Evolutionary conservation across 371 early-diverging fungal species (phyloP), one percentile per base, ranked within the genome.

Genomic region (Nematocida ironsii): DNA sequence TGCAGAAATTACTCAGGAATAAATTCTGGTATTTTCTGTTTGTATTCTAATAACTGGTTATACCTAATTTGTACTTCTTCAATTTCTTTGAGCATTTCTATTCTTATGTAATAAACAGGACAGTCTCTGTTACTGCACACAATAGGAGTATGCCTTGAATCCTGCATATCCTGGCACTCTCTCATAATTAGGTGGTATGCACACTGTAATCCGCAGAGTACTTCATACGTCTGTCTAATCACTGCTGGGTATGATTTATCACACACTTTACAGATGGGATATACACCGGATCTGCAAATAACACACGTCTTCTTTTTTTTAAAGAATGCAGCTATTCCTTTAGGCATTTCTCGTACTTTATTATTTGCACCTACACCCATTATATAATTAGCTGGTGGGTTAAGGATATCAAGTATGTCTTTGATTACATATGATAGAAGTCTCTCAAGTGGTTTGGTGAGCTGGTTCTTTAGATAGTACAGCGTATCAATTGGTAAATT

Each of bases 61-160:
- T 91, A 68, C 56, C 85, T 85, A 9, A 89, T 85, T 0, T 89
- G 69, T 5, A 92, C 89, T 39, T 93, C 93, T 55, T 90, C 88
- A 83, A 94, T 89, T 83, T 97, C 97, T 86, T 95, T 97, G 80
- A 93, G 95, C 3, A 92, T 94, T 87, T 96, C 96, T 84, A 93
- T 95, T 82, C 99, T 91, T 95, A 96, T 96, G 86, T 97, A 99
- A 84, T 96, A 98, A 61, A 98, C 97, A 4, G 97, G 94, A 86
- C 99, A 89, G 87, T 97, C 98, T 86, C 92, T 92, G 84, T 93
- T 94, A 5, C 93, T 92, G 89, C 99, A 99, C 71, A 97, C 89
- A 5, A 99, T 95, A 72, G 96, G 96, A 83, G 93, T 94, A 86
- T 94, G 93, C 67, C 96, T 84, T 73, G 92, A 92, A 42, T 96